Evolutionary conservation across 805 yeast genomes (phyloP).

Genomic region (Tetrapisispora iriomotensis): DNA sequence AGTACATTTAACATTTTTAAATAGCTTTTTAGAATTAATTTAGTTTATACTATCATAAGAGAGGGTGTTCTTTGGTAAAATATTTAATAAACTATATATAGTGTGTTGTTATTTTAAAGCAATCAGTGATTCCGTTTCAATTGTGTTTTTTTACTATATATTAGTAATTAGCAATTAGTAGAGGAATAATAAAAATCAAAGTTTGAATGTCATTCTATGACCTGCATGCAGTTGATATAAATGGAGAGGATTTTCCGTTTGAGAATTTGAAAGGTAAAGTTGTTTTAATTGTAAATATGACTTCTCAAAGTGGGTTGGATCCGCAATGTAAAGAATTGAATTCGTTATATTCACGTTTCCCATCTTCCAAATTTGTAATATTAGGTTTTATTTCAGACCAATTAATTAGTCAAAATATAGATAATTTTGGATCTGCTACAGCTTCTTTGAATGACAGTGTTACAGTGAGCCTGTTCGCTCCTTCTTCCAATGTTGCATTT

Average conservation of each 20-base stretch:
- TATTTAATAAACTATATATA: no score
- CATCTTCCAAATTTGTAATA: slow-evolving; percentile 51
- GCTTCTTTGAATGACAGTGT: slow-evolving; percentile 38
- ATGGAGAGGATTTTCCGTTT: slow-evolving; percentile 52
- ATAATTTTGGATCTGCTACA: slow-evolving; percentile 11
- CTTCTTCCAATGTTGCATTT: slow-evolving; percentile 47
- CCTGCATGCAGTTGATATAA: slow-evolving; percentile 34
- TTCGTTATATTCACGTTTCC: slow-evolving; percentile 52
- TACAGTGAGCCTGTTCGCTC: neutral
- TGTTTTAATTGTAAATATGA: slow-evolving; percentile 77
- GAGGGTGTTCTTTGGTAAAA: no score
- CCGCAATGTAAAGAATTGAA: slow-evolving; percentile 71
- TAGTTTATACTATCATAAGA: no score
- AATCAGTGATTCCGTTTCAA: no score
- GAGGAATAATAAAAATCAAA: neutral
- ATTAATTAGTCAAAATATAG: slow-evolving; percentile 59
- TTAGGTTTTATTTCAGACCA: slow-evolving; percentile 90
- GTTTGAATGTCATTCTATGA: neutral
- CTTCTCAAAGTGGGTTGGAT: slow-evolving; percentile 73
- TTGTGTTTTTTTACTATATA: neutral
- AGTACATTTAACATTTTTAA: no score
- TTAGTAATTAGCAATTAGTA: neutral
- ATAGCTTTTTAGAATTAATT: no score
- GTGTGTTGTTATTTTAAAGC: no score
- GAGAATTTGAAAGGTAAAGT: slow-evolving; percentile 62